Conservation (phyloP, 441 rosid genomes). For the Croton laevigatus region DNA sequence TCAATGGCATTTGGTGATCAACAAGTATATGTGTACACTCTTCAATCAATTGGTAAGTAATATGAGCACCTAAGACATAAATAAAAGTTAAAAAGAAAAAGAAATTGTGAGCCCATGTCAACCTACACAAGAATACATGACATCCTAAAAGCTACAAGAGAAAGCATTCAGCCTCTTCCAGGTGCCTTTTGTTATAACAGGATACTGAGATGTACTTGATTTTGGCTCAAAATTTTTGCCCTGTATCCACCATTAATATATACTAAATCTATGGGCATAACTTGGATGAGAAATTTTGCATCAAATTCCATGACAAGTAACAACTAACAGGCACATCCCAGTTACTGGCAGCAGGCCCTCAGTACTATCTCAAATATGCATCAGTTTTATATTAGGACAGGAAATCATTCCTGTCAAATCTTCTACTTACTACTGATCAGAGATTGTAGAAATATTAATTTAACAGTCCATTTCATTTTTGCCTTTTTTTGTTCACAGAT, state of each 20-base stretch:
- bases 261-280: neutral
- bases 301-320: neutral
- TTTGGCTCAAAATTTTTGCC: neutral
- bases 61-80: slow-evolving; percentile 56
- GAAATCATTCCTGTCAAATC: neutral
- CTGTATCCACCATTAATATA: neutral
- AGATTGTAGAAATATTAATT: neutral
- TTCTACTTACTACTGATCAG: neutral
- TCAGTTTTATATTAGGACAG: neutral
- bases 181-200: neutral
- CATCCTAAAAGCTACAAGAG: neutral
- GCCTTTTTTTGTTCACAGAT: neutral
- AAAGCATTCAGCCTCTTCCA: neutral
- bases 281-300: neutral
- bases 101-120: neutral
- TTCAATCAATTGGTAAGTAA: slow-evolving; percentile 36
- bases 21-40: slow-evolving; percentile 81
- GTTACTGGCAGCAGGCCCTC: neutral
- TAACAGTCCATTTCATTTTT: neutral
- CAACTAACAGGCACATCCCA: neutral
- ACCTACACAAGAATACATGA: neutral
- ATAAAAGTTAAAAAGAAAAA: neutral
- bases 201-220: neutral
- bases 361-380: neutral
- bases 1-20: slow-evolving; percentile 45